Evolutionary conservation across 208 protist species (phyloP), one percentile per base, ranked within the genome.

Genomic region (Acanthamoeba triangularis): DNA sequence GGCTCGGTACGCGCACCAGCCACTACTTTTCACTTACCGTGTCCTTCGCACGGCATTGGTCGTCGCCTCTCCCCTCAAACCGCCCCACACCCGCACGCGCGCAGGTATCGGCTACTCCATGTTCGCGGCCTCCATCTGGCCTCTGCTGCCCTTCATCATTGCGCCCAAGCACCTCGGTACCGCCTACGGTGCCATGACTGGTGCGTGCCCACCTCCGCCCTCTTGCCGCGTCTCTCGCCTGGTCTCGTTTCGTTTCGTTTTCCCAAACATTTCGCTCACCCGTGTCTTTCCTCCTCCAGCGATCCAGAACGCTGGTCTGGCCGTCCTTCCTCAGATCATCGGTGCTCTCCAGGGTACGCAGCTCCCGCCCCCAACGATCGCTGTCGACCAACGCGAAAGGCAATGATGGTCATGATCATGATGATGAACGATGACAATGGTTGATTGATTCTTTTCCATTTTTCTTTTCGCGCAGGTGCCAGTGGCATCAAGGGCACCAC

Each of bases 111-210:
- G 98, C 96, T 99, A 98, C 97, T 98, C 98, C 96, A 98, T 98
- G 91, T 97, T 98, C 37, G 98, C 98, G 23, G 98, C 98, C 25
- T 97, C 97, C 37, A 96, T 99, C 67, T 99, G 98, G 98, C 98
- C 98, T 2, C 98, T 98, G 8, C 95, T 99, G 82, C 97, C 98
- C 8, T 98, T 96, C 96, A 96, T 97, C 7, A 97, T 99, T 16
- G 95, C 95, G 2, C 96, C 97, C 82, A 97, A 98, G 74, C 93
- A 98, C 33, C 96, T 98, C 14, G 98, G 98, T 23, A 96, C 98
- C 10, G 97, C 98, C 25, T 99, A 99, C 82, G 98, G 98, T 52
- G 95, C 98, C 69, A 99, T 99, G 98, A 99, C 98, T 7, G 72
- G 72, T 80, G 41, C 72, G 28, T 23, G 72, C 35, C n/a, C 0